Evolutionary conservation across 179 eudicot genomes (phyloP).

Genomic region (Vitellaria paradoxa): DNA sequence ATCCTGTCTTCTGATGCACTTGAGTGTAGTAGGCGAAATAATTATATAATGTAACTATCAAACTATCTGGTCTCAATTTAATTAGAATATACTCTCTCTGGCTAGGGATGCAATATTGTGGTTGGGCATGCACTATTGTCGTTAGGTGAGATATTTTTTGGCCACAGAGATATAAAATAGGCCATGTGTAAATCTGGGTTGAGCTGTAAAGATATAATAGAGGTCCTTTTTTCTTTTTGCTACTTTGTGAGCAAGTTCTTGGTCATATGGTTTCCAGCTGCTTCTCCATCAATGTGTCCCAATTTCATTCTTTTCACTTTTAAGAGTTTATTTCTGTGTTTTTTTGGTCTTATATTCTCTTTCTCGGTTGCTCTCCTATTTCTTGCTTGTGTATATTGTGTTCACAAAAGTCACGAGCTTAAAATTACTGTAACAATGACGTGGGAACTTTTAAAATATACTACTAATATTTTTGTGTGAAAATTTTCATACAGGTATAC

Average conservation of each 20-base stretch:
- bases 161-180: too few species aligned
- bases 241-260: background rate
- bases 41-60: too few species aligned
- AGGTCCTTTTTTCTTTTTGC: background rate
- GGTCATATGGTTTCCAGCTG: background rate
- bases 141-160: too few species aligned
- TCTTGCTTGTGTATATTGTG: background rate
- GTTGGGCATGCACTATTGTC: too few species aligned
- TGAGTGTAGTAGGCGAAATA: too few species aligned
- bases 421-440: background rate
- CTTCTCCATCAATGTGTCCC: background rate
- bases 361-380: background rate
- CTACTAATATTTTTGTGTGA: background rate
- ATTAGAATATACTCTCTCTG: too few species aligned
- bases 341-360: background rate
- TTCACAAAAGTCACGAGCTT: background rate
- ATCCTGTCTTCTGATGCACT: too few species aligned
- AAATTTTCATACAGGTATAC: constrained; percentile 52
- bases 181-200: background rate
- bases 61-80: too few species aligned
- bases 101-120: too few species aligned
- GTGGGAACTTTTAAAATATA: background rate
- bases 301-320: background rate
- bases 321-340: background rate
- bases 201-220: background rate